phyloP scores from a whole-genome alignment of 1,284 basidiomycete genomes.

The Microbotryomycetes sp. region DNA sequence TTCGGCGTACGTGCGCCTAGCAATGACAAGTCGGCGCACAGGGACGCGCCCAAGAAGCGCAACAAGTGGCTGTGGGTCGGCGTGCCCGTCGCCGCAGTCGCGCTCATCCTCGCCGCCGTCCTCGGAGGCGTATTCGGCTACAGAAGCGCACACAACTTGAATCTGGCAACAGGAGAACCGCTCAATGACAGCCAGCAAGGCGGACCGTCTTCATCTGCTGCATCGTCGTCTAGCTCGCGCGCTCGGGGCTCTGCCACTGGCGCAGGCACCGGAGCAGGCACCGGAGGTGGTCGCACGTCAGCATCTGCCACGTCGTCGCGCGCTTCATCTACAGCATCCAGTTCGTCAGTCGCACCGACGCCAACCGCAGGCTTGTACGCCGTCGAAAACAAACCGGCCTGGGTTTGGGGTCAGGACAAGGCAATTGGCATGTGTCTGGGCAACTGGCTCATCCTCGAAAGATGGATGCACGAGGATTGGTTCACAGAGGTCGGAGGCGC shows the following conservation, averaged over 20 bases:
- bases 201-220: background rate
- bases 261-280: background rate
- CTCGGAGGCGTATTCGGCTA: slow-evolving; percentile 28
- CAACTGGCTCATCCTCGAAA: slow-evolving; percentile 20
- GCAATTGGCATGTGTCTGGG: slow-evolving; percentile 25
- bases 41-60: background rate
- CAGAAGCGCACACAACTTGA: slow-evolving; percentile 10
- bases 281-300: background rate
- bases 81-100: slow-evolving; percentile 1
- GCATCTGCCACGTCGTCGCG: background rate
- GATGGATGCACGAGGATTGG: slow-evolving; percentile 45
- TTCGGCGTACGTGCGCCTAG: too few relatives aligned
- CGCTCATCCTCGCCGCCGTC: slow-evolving; percentile 25
- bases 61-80: slow-evolving; percentile 10
- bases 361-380: background rate
- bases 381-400: slow-evolving; percentile 6
- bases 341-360: background rate
- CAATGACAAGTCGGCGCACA: background rate
- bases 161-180: slow-evolving; percentile 3
- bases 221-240: background rate
- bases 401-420: slow-evolving; percentile 29
- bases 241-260: background rate
- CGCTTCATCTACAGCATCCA: background rate
- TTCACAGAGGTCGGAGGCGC: slow-evolving; percentile 36
- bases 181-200: background rate